Evolutionary conservation across 306 rosid genomes (phyloP), one percentile per base, ranked within the genome.

Genomic region (Corylus americana): DNA sequence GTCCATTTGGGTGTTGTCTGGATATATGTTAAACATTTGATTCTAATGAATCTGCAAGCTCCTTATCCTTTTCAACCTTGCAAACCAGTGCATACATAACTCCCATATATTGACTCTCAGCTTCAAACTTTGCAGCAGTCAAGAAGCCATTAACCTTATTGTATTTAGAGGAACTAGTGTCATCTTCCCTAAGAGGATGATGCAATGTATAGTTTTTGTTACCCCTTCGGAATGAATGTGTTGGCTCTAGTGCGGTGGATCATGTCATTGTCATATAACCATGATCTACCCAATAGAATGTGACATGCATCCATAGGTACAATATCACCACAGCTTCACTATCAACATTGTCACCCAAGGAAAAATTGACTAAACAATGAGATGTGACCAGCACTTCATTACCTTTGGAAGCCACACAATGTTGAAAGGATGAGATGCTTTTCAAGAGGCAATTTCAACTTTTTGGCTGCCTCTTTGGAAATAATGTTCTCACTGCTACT

Each of bases 261-360:
- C 17, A 55, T 55, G 59, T 55, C 59, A 55, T 55, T 16, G n/a
- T 70, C 2, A 22, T 6, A 70, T 13, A 45, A 27, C 9, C 58
- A 71, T 9, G 74, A 37, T 11, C 58, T 71, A 0, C 74, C 58
- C 55, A 45, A n/a, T 0, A 70, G 39, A 9, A 70, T 10, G 25
- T 70, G 37, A 20, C 74, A 7, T 8, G 25, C 55, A 70, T 69
- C 73, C 54, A 44, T 47, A 20, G 55, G 55, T 31, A 47, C 39
- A 44, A 70, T 29, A 49, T 71, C 39, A 49, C 74, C 42, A 68
- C 39, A 18, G 12, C 55, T 45, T 70, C 74, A 70, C 45, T 37
- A 5, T 44, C 18, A 1, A n/a, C 20, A 2, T 70, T 70, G 5
- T 70, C 5, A 18, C 55, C 39, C 27, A 70, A 45, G 1, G 37